These are phyloP conservation scores for Exserohilum rostratum DNA, from an alignment of 2,329 filamentous ascomycete species.

Conservation along the genomic window DNA sequence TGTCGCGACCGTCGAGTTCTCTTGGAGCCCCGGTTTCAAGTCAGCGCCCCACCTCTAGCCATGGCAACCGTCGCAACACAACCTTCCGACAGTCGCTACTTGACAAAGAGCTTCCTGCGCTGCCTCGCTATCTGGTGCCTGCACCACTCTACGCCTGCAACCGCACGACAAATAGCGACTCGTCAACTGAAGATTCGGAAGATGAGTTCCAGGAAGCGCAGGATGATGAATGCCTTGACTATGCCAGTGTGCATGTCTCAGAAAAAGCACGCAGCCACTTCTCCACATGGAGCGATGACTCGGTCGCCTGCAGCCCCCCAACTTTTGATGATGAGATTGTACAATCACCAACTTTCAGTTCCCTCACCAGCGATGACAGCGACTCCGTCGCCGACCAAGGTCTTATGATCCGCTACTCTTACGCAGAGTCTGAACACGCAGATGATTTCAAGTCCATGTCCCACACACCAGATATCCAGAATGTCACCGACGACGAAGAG, in stretches of 20 bases:
- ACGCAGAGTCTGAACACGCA: conserved; percentile 15
- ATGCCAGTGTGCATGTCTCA: conserved; percentile 16
- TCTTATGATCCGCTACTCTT: conserved; percentile 29
- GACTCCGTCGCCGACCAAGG: conserved; percentile 29
- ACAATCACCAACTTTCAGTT: conserved; percentile 43
- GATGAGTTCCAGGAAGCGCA: conserved; percentile 22
- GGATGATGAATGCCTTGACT: conserved; percentile 18
- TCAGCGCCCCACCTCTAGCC: conserved; percentile 39
- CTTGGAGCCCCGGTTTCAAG: conserved; percentile 21
- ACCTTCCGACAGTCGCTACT: conserved; percentile 23
- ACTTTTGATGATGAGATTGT: conserved; percentile 32
- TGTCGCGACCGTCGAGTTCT: conserved; percentile 23
- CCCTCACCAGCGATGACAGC: conserved; percentile 39
- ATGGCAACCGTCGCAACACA: conserved; percentile 25
- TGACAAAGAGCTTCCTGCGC: conserved; percentile 39
- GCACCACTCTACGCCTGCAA: conserved; percentile 39
- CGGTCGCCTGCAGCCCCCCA: conserved; percentile 29
- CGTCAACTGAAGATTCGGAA: conserved; percentile 11
- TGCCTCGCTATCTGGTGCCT: conserved; percentile 38
- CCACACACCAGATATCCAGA: conserved; percentile 10
- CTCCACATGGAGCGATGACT: conserved; percentile 42
- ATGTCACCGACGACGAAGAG: conserved; percentile 10
- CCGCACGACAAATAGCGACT: conserved; percentile 12
- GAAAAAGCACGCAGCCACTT: conserved; percentile 40
- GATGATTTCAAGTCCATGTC: conserved; percentile 3